A percentile compares a stretch with the other conserved stretches of the same genome.
Evolutionary conservation across 2,329 filamentous ascomycete species (phyloP).

Genomic region (Falciphora oryzae): DNA sequence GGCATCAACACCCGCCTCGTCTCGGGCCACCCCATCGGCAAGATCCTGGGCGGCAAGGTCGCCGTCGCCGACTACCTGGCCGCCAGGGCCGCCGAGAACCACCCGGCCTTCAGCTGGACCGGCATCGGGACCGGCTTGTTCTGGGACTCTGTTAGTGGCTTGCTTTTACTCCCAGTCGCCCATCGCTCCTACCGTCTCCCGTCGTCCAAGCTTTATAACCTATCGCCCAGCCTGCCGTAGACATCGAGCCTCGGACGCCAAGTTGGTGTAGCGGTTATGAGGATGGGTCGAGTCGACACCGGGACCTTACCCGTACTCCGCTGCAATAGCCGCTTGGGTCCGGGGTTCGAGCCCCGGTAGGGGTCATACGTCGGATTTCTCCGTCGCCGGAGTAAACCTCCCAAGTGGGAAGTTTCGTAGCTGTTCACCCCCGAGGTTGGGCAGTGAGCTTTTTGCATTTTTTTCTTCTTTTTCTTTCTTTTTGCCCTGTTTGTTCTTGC

Average conservation of each 20-base stretch:
- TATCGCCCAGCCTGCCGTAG: background rate
- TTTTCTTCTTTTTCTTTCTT: background rate
- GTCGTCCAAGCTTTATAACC: background rate
- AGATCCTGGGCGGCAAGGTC: background rate
- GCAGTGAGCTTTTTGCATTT: background rate
- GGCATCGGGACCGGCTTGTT: conserved; percentile 24
- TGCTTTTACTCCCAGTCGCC: too few species aligned
- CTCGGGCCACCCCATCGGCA: conserved; percentile 19
- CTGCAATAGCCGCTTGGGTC: background rate
- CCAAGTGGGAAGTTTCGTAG: background rate
- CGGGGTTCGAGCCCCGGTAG: background rate
- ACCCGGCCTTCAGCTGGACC: conserved; percentile 22
- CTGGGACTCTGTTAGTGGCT: conserved; percentile 19
- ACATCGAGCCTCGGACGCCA: background rate
- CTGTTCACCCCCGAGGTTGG: background rate
- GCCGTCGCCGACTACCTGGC: conserved; percentile 13
- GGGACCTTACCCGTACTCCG: background rate
- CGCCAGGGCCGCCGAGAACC: conserved; percentile 1
- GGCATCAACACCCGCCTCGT: conserved; percentile 24
- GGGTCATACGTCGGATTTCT: background rate
- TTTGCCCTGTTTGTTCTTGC: background rate
- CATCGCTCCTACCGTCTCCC: too few species aligned
- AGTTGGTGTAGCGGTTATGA: background rate
- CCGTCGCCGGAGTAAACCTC: background rate
- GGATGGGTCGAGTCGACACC: background rate